Percentiles rank a stretch among this genome's conserved stretches.
These are phyloP conservation scores for Sclerotinia nivalis DNA, from an alignment of 2,329 filamentous ascomycete genomes.

Conservation along the genomic window DNA sequence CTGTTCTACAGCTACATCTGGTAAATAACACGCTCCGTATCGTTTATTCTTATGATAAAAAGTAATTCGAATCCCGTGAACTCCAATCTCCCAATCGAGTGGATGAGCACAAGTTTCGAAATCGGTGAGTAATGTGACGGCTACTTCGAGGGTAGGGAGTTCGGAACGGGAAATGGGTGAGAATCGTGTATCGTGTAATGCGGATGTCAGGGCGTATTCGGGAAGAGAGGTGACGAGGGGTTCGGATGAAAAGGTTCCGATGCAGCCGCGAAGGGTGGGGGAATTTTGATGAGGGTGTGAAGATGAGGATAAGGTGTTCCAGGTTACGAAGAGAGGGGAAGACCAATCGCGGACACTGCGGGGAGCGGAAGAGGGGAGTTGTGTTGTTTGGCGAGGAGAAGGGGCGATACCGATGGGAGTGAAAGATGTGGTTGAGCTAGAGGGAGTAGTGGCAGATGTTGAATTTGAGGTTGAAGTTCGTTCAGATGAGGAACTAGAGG, in stretches of 20 bases:
- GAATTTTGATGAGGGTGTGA: slow-evolving; percentile 25
- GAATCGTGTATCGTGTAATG: slow-evolving; percentile 64
- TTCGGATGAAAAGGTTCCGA: slow-evolving; percentile 86
- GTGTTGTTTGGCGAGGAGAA: slow-evolving; percentile 30
- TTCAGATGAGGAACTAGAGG: slow-evolving; percentile 21
- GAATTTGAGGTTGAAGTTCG: slow-evolving; percentile 30
- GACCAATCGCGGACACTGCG: slow-evolving; percentile 43
- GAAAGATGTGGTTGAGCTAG: slow-evolving; percentile 45
- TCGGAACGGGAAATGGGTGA: slow-evolving; percentile 54
- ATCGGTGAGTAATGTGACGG: slow-evolving; percentile 80
- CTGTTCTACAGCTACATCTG: slow-evolving; percentile 88
- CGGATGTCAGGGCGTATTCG: slow-evolving; percentile 81
- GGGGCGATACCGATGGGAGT: slow-evolving; percentile 30
- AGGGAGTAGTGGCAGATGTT: slow-evolving; percentile 47
- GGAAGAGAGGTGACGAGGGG: slow-evolving; percentile 71
- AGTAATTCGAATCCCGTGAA: slow-evolving; percentile 82
- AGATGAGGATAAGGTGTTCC: slow-evolving; percentile 70
- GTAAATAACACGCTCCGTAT: slow-evolving; percentile 86
- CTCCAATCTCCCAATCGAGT: slow-evolving; percentile 84
- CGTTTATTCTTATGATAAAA: slow-evolving; percentile 74
- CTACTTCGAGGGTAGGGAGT: slow-evolving; percentile 60
- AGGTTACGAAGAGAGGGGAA: slow-evolving; percentile 81
- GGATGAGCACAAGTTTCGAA: slow-evolving; percentile 75
- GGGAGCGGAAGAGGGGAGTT: slow-evolving; percentile 26
- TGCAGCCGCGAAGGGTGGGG: slow-evolving; percentile 79